Evolutionary conservation across 805 yeast species (phyloP).

Genomic region (Cyberlindnera euphorbiiphila): DNA sequence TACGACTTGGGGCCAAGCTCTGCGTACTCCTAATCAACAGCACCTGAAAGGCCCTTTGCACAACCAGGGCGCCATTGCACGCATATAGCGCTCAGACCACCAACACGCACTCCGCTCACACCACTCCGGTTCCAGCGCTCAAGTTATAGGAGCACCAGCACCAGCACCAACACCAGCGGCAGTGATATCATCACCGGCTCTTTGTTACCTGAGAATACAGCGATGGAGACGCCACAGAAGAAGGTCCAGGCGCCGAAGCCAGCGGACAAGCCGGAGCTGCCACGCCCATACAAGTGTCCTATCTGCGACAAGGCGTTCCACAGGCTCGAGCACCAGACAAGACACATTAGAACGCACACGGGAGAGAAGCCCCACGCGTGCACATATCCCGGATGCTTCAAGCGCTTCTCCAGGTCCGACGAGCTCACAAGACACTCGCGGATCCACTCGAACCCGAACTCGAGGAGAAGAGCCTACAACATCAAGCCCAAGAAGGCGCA

Average conservation of each 20-base stretch:
- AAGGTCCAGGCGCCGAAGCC: background rate
- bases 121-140: too few relatives aligned
- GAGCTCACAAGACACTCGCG: slow-evolving; percentile 71
- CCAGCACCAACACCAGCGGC: too few relatives aligned
- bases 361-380: slow-evolving; percentile 83
- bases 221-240: slow-evolving; percentile 1
- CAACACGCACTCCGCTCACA: too few relatives aligned
- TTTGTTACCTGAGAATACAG: background rate
- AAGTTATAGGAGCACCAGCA: too few relatives aligned
- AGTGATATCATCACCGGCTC: too few relatives aligned
- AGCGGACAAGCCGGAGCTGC: slow-evolving; percentile 25
- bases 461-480: slow-evolving; percentile 53
- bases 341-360: slow-evolving; percentile 77
- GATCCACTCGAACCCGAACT: slow-evolving; percentile 68
- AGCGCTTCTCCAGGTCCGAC: slow-evolving; percentile 65
- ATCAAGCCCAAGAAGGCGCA: slow-evolving; percentile 31
- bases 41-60: too few relatives aligned
- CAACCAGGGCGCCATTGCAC: too few relatives aligned
- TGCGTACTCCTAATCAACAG: too few relatives aligned
- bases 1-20: too few relatives aligned
- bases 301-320: slow-evolving; percentile 73
- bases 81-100: too few relatives aligned
- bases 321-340: slow-evolving; percentile 71
- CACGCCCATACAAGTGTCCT: slow-evolving; percentile 67
- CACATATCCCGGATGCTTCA: slow-evolving; percentile 64